Percentiles rank a stretch among this genome's conserved stretches.
phyloP scores from a whole-genome alignment of 805 yeast species.

The Metschnikowia matae region DNA sequence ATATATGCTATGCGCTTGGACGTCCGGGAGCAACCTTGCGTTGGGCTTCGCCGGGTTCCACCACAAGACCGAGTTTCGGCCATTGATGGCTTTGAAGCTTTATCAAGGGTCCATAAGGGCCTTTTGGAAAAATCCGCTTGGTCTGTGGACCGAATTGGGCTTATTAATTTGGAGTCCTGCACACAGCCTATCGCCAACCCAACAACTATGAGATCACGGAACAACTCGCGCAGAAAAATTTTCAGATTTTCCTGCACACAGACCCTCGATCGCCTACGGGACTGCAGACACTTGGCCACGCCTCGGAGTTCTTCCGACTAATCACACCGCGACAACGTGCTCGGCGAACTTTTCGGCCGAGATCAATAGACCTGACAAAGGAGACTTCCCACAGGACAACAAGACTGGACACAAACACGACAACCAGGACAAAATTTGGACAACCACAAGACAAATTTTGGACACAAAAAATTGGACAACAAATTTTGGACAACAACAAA shows the following conservation, averaged over 20 bases:
- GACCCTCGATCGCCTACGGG: not conserved
- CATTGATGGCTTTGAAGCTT: not conserved
- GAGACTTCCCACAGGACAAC: not conserved
- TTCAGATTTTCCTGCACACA: slow-evolving; percentile 3
- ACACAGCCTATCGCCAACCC: slow-evolving; percentile 2
- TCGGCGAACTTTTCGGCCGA: not conserved
- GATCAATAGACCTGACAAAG: not conserved
- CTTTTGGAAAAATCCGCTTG: not conserved
- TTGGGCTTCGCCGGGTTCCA: not conserved
- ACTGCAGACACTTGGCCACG: not conserved
- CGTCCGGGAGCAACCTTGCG: slow-evolving; percentile 2
- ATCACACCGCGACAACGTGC: slow-evolving; percentile 3
- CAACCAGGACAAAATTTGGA: too few relatives aligned
- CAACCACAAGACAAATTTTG: too few relatives aligned
- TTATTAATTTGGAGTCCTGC: not conserved
- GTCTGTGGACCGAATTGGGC: too few relatives aligned
- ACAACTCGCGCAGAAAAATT: slow-evolving; percentile 6
- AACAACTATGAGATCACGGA: slow-evolving; percentile 7
- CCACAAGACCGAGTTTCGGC: not conserved
- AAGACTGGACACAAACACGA: too few relatives aligned
- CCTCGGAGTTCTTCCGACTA: slow-evolving; percentile 6
- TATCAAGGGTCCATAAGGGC: not conserved
- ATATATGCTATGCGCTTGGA: slow-evolving; percentile 8
- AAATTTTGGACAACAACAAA: too few relatives aligned
- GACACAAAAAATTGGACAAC: too few relatives aligned